Percentiles rank a stretch among this genome's conserved stretches.
These are phyloP conservation scores for Salvia splendens DNA, from an alignment of 257 asterid genomes.

Conservation along the genomic window DNA sequence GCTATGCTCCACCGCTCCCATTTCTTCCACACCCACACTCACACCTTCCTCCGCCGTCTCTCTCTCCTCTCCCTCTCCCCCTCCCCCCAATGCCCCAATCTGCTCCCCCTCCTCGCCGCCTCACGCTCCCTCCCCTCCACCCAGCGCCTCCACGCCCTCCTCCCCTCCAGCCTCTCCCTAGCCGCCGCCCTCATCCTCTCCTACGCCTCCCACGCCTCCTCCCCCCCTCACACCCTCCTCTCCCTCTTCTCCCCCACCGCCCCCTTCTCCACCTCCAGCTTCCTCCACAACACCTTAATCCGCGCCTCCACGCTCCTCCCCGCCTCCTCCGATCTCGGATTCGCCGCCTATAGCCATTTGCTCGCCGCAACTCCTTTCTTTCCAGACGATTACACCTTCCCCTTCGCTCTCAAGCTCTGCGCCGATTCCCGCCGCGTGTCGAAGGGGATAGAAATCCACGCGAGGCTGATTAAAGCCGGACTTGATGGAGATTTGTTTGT, in stretches of 20 bases:
- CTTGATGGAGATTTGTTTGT: not conserved
- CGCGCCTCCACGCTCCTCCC: not conserved
- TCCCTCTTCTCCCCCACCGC: not conserved
- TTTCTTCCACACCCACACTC: not conserved
- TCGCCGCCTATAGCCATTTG: not conserved
- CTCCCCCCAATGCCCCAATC: not conserved
- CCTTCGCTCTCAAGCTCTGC: not conserved
- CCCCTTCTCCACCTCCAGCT: not conserved
- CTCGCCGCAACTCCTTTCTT: not conserved
- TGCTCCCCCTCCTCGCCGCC: not conserved
- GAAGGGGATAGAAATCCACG: constrained; percentile 8
- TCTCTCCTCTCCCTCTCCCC: not conserved
- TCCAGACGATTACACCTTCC: constrained; percentile 11
- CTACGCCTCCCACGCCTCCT: not conserved
- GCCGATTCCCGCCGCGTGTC: not conserved
- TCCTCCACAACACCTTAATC: constrained; percentile 10
- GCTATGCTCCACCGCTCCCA: constrained; percentile 4
- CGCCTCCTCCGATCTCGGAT: not conserved
- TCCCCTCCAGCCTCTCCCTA: constrained; percentile 1
- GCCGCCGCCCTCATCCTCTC: constrained; percentile 14
- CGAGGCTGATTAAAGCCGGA: not conserved
- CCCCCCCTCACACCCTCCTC: not conserved
- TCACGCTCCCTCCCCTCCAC: not conserved
- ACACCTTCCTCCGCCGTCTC: not conserved
- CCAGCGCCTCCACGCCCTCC: constrained; percentile 1